Conservation (phyloP, 176 grass and related monocot genomes). For the Miscanthus lutarioriparius region DNA sequence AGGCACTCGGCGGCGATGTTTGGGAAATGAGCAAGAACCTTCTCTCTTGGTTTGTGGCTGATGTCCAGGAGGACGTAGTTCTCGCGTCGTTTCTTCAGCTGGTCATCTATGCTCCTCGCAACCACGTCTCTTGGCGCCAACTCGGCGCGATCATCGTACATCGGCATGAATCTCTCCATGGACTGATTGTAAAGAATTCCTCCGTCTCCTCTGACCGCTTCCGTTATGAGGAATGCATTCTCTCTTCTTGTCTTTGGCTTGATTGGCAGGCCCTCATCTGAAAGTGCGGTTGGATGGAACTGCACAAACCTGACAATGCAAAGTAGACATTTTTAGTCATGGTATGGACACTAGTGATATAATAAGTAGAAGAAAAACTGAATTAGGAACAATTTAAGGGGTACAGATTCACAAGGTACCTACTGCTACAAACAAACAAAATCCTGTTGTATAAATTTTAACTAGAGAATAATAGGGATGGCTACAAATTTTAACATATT, state of each 20-base stretch:
- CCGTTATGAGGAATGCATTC: constrained; percentile 92
- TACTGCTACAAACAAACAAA: neutral
- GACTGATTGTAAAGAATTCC: constrained; percentile 93
- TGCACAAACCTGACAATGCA: constrained; percentile 78
- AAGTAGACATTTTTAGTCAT: constrained; percentile 12
- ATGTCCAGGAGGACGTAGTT: constrained; percentile 84
- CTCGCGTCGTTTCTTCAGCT: constrained; percentile 86
- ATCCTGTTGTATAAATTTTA: neutral
- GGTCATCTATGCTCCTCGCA: constrained; percentile 92
- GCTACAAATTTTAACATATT: neutral
- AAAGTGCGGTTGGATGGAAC: constrained; percentile 93
- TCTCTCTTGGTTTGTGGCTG: constrained; percentile 77
- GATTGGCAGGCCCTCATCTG: constrained; percentile 86
- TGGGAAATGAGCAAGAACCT: constrained; percentile 84
- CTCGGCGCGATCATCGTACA: constrained; percentile 81
- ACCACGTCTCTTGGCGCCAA: constrained; percentile 89
- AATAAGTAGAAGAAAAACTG: constrained; percentile 6
- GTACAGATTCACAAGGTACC: neutral
- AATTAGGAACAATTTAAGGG: constrained; percentile 5
- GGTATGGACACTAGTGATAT: neutral
- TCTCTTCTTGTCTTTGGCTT: constrained; percentile 73
- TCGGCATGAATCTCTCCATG: constrained; percentile 89
- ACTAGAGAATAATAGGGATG: neutral
- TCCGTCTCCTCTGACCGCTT: constrained; percentile 92
- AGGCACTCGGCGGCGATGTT: constrained; percentile 92